Conservation (phyloP, 106 monocot genomes). For the Cymbidium sinense region DNA sequence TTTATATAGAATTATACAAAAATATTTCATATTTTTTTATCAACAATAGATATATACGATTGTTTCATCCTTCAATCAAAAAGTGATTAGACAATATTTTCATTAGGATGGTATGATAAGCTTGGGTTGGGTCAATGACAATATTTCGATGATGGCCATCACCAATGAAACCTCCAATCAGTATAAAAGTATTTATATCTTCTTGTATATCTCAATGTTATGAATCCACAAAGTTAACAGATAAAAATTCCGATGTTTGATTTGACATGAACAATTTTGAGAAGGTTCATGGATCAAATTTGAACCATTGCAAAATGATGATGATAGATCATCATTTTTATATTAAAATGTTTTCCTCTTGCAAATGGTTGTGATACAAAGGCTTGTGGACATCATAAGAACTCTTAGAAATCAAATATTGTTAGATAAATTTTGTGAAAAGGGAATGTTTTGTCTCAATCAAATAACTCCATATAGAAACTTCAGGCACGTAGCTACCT, state of each 20-base stretch:
- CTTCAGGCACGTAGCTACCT: neutral
- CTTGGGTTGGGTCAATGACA: too few relatives aligned
- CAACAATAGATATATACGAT: too few relatives aligned
- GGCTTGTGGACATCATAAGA: neutral
- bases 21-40: too few relatives aligned
- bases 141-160: too few relatives aligned
- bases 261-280: neutral
- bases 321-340: neutral
- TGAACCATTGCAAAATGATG: neutral
- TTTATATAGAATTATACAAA: too few relatives aligned
- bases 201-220: neutral
- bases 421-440: too few relatives aligned
- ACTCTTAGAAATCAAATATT: neutral
- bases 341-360: neutral
- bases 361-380: neutral
- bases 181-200: neutral
- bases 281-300: neutral
- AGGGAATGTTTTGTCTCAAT: too few relatives aligned
- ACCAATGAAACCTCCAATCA: too few relatives aligned
- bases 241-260: neutral
- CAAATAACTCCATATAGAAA: neutral
- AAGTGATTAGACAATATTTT: too few relatives aligned
- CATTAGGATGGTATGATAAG: too few relatives aligned
- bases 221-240: neutral
- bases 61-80: too few relatives aligned